A percentile compares a stretch with the other conserved stretches of the same genome.
phyloP scores from a whole-genome alignment of 129 eudicot genomes.

The Helianthus tuberosus region DNA sequence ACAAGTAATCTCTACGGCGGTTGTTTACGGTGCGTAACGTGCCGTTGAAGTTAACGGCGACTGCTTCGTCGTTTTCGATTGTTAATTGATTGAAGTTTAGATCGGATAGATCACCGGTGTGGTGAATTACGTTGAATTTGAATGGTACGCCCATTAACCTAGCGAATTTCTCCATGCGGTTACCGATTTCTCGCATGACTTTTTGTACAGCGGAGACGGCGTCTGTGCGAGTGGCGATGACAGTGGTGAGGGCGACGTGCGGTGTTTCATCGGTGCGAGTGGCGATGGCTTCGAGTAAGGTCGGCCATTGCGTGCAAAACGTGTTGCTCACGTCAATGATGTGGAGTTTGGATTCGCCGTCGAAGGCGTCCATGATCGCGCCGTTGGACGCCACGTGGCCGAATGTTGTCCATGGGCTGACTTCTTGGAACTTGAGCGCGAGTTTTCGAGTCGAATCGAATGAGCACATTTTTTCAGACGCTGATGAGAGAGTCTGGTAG shows the following conservation, averaged over 20 bases:
- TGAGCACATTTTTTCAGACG: conserved; percentile 60
- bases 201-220: conserved; percentile 29
- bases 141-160: conserved; percentile 96
- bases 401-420: conserved; percentile 94
- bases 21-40: conserved; percentile 51
- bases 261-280: conserved; percentile 85
- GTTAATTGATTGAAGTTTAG: conserved; percentile 47
- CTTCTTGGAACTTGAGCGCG: conserved; percentile 84
- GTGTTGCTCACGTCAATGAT: conserved; percentile 82
- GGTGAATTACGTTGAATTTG: conserved; percentile 64
- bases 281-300: conserved; percentile 86
- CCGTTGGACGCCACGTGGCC: conserved; percentile 96
- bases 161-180: conserved; percentile 86
- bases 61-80: conserved; percentile 72
- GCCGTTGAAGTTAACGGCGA: conserved; percentile 74
- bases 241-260: conserved; percentile 66
- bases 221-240: conserved; percentile 38
- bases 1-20: conserved; percentile 50
- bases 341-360: conserved; percentile 68
- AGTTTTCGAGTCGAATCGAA: conserved; percentile 74
- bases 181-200: conserved; percentile 86
- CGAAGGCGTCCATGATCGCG: conserved; percentile 87
- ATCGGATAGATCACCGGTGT: conserved; percentile 67
- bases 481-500: conserved; percentile 50
- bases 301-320: conserved; percentile 95